Conservation (phyloP, 164 flowering plant genomes). For the Berberis vulgaris region DNA sequence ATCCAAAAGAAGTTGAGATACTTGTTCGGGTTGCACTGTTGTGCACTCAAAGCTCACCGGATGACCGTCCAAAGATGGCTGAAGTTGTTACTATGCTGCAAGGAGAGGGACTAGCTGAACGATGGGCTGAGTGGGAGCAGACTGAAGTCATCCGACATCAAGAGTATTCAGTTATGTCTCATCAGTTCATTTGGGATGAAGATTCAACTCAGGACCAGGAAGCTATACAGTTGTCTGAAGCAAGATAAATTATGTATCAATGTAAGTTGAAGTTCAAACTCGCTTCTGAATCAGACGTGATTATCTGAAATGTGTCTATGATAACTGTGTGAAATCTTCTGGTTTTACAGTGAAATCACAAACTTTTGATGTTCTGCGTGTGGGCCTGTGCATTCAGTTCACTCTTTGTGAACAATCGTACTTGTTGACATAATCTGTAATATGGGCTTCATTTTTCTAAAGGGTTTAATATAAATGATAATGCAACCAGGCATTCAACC, state of each 20-base stretch:
- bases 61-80: slow-evolving; percentile 76
- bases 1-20: slow-evolving; percentile 61
- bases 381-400: too few relatives aligned
- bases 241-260: slow-evolving; percentile 34
- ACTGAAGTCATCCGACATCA: slow-evolving; percentile 43
- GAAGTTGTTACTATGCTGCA: slow-evolving; percentile 68
- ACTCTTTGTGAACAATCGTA: too few relatives aligned
- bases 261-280: too few relatives aligned
- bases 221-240: slow-evolving; percentile 67
- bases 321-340: too few relatives aligned
- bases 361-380: too few relatives aligned
- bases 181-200: slow-evolving; percentile 59
- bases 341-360: too few relatives aligned
- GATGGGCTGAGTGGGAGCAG: slow-evolving; percentile 79
- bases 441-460: too few relatives aligned
- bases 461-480: too few relatives aligned
- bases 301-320: too few relatives aligned
- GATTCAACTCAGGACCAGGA: slow-evolving; percentile 61
- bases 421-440: too few relatives aligned
- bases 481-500: too few relatives aligned
- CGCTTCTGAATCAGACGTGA: too few relatives aligned
- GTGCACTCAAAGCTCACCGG: slow-evolving; percentile 84
- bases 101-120: slow-evolving; percentile 58
- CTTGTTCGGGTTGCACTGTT: slow-evolving; percentile 70
- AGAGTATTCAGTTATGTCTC: slow-evolving; percentile 37